These are phyloP conservation scores for Phalaenopsis hybrid DNA, from an alignment of 116 monocot genomes.

Conservation along the genomic window DNA sequence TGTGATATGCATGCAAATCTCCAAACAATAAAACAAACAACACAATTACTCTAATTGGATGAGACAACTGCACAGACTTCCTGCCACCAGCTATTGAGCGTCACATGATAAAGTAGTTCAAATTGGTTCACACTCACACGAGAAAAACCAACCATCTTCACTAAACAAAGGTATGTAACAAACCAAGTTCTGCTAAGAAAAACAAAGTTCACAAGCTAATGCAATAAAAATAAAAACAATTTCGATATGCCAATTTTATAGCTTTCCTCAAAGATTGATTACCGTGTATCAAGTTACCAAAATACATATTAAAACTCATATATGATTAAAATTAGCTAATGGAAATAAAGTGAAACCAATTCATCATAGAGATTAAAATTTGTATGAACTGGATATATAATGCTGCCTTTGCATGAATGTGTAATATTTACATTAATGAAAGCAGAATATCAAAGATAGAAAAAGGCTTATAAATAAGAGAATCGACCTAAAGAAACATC, in stretches of 20 bases:
- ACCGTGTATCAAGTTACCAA: not conserved
- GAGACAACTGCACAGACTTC: too few relatives aligned
- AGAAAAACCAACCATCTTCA: not conserved
- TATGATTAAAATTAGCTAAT: not conserved
- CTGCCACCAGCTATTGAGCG: too few relatives aligned
- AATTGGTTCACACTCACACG: not conserved
- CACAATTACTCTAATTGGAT: too few relatives aligned
- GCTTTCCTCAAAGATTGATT: not conserved
- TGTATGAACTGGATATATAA: not conserved
- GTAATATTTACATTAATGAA: not conserved
- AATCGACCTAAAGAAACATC: constrained; percentile 4
- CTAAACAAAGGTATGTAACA: not conserved
- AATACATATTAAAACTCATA: not conserved
- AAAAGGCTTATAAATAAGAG: not conserved
- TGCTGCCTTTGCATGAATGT: not conserved
- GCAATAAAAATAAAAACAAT: not conserved
- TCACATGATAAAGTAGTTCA: too few relatives aligned
- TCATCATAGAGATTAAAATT: not conserved
- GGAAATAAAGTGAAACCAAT: not conserved
- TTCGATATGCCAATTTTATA: not conserved
- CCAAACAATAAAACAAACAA: too few relatives aligned
- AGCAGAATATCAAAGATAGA: not conserved
- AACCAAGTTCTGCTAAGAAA: not conserved
- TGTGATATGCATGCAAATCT: too few relatives aligned
- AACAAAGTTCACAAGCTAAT: not conserved